These are phyloP conservation scores for Ilex paraguariensis DNA, from an alignment of 305 asterid genomes.

Conservation along the genomic window DNA sequence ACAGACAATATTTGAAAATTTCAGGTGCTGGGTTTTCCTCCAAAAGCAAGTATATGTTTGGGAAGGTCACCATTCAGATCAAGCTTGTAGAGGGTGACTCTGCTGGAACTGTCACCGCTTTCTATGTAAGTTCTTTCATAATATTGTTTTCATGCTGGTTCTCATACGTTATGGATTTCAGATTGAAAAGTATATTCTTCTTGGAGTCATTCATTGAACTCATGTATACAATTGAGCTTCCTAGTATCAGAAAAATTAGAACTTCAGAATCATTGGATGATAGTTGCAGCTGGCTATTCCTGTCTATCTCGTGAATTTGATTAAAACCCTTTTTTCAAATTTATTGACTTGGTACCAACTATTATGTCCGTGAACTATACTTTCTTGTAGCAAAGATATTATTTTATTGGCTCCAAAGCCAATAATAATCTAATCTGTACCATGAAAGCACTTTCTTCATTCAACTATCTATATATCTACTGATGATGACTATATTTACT, in stretches of 20 bases:
- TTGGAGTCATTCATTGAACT: too few relatives aligned
- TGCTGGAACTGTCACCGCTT: slow-evolving; percentile 96
- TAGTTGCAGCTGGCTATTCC: slow-evolving; percentile 15
- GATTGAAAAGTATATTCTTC: background rate
- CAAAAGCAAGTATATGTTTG: slow-evolving; percentile 79
- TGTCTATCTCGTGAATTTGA: slow-evolving; percentile 4
- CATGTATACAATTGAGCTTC: too few relatives aligned
- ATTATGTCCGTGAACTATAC: background rate
- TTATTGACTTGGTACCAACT: slow-evolving; percentile 4
- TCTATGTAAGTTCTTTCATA: slow-evolving; percentile 35
- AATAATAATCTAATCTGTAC: too few relatives aligned
- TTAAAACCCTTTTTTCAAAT: background rate
- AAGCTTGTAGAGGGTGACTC: slow-evolving; percentile 94
- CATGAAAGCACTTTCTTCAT: too few relatives aligned
- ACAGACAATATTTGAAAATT: background rate
- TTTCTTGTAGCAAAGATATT: too few relatives aligned
- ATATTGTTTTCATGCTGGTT: background rate
- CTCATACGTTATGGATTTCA: background rate
- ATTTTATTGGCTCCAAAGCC: too few relatives aligned
- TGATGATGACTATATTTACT: too few relatives aligned
- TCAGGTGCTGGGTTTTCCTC: slow-evolving; percentile 90
- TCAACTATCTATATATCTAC: too few relatives aligned
- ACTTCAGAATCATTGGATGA: background rate
- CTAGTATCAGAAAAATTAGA: too few relatives aligned
- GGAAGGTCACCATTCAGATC: slow-evolving; percentile 75